Base-by-base conservation (phyloP, 768 basidiomycete species). In the Pholiota molesta region DNA sequence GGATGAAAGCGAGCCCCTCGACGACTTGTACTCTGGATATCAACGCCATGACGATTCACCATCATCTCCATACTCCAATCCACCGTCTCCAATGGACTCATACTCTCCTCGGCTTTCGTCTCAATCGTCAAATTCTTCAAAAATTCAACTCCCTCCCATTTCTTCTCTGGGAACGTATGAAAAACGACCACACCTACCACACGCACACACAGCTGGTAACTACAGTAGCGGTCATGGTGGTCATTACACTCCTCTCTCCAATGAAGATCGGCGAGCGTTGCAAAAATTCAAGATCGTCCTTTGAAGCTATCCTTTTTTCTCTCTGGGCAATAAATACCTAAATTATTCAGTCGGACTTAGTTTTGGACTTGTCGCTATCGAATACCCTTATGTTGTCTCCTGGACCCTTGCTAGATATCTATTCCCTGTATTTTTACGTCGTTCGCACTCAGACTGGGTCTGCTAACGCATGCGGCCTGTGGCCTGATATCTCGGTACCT, bases 261-360 rank as follows among this genome's bases (percentile, higher is more conserved):
- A 81, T 51, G 87, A 88, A 69, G 87, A 88, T 70, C 81, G 80
- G 59, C 79, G 85, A 57, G 83, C 79, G n/a, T 69, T 88, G 57
- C 80, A 79, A 64, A 82, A 83, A 49, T 82, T 88, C 68, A 82
- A 82, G 47, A 79, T 87, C 47, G 78, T 80, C 26, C 71, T 86
- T 55, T 87, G 72, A 74, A 28, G 28, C 21, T 29, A 29, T 39
- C 45, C 47, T 56, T 19, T 33, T 31, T 53, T 45, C 14, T 62
- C 56, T 60, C 39, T 53, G 11, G 33, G 58, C 29, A 42, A 13
- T 52, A 28, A 52, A 52, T 52, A 33, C 28, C 33, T 60, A 60
- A 60, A 29, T 54, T 52, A 52, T 60, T 42, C 16, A 5, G 51
- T 28, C 53, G 59, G 40, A 40, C 51, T 16, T 44, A 14, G 52